These are phyloP conservation scores for Verbena officinalis DNA, from an alignment of 257 asterid genomes.

Conservation along the genomic window DNA sequence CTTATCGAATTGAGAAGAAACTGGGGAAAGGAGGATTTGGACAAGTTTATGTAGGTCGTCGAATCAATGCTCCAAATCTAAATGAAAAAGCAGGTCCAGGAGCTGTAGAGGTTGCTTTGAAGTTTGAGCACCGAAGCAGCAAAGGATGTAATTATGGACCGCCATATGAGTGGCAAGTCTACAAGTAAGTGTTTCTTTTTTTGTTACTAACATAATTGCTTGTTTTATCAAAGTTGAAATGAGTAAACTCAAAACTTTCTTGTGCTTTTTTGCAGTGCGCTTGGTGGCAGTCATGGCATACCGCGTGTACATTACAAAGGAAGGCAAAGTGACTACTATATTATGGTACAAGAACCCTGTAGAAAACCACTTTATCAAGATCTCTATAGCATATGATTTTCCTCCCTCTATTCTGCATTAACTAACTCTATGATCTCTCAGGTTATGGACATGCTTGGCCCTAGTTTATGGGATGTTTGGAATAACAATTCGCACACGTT, in stretches of 20 bases:
- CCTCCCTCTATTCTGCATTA: background rate
- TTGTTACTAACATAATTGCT: background rate
- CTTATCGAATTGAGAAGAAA: constrained; percentile 55
- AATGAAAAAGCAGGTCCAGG: constrained; percentile 66
- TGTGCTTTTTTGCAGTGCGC: constrained; percentile 37
- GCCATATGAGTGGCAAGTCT: constrained; percentile 65
- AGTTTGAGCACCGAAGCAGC: constrained; percentile 55
- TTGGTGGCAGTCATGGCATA: constrained; percentile 66
- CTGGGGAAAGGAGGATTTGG: constrained; percentile 90
- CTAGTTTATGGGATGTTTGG: constrained; percentile 77
- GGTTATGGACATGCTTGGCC: constrained; percentile 92
- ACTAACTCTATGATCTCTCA: constrained; percentile 35
- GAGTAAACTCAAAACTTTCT: constrained; percentile 16
- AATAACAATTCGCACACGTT: constrained; percentile 55
- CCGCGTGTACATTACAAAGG: constrained; percentile 58
- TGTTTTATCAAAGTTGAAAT: background rate
- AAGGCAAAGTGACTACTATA: constrained; percentile 41
- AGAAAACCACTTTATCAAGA: background rate
- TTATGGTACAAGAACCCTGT: constrained; percentile 42
- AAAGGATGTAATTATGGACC: constrained; percentile 55
- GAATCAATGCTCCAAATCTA: constrained; percentile 51
- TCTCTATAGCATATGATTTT: background rate
- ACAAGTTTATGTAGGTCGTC: constrained; percentile 79
- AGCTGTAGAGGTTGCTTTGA: constrained; percentile 75
- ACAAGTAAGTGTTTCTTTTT: constrained; percentile 37